Base-by-base conservation (phyloP, 2,329 filamentous ascomycete genomes). In the Botrytis pseudocinerea region DNA sequence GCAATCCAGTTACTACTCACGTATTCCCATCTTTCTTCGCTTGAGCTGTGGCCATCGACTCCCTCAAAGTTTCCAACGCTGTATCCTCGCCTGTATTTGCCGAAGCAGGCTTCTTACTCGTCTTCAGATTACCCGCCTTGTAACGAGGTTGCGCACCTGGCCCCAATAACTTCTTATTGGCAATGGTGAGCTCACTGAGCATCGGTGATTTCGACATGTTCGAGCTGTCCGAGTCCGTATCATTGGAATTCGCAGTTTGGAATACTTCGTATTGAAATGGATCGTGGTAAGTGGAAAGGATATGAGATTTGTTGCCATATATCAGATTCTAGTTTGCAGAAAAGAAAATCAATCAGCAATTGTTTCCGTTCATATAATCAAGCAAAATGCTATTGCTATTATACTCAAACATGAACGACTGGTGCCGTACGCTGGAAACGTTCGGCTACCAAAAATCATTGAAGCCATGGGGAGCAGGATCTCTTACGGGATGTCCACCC, bases 401-500 rank as follows among this genome's bases (percentile, higher is more conserved):
- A 65, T 16, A 48, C 57, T 48, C 40, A 54, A 44, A 22, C 64
- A 44, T 48, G 35, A 54, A 46, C 38, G 32, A 66, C 44, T 69
- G 48, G 12, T 42, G 65, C 65, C 25, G n/a, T 40, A 40, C 46
- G 9, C 35, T 28, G 48, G 25, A 18, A 28, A 38, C 20, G 28
- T 38, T 32, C 63, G 63, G 42, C 63, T 65, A 38, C 38, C 54
- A 48, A 51, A 68, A 51, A 51, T 48, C 42, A 73, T 72, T 48
- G 64, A 66, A 64, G 70, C 75, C 59, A 71, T 25, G 44, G 42
- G 63, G 54, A 40, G 38, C 38, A 73, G 75, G 69, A 73, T 75
- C 74, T 85, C 89, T 85, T 87, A 91, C 89, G 54, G 89, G 89
- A 77, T 82, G 84, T 78, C 83, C 84, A 59, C 89, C 89, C 75